Base-by-base conservation (phyloP, 768 basidiomycete genomes). In the Coprinellus aureogranulatus region DNA sequence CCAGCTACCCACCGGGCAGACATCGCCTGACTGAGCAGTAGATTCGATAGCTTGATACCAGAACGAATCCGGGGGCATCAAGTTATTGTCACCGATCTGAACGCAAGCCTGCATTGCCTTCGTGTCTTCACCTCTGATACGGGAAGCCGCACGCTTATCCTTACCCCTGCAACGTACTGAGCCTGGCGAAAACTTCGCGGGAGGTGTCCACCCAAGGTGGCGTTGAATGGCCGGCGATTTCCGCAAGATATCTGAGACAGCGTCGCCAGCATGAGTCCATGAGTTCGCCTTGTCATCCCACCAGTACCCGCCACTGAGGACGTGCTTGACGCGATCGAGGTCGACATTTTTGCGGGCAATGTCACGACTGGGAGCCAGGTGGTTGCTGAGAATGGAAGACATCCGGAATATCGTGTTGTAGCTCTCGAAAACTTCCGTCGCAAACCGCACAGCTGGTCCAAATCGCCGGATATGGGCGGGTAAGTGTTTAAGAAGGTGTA, bases 331-430 rank as follows among this genome's bases (percentile, higher is more conserved):
- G 0, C 53, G 27, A 16, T 77, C 67, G 26, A 68, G 66, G 0
- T 62, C 53, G 0, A 71, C 64, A 5, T 78, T 65, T 12, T 72
- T 59, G 4, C 58, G 34, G 0, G 77, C 76, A 48, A 79, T 75
- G 52, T 76, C 72, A 1, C 73, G 72, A 41, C 79, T 78, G 10
- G 78, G 77, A 0, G 77, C 73, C 16, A 69, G 71, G 30, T 77
- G 78, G 53, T 81, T 81, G 10, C 70, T 73, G 25, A 71, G 62
- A 26, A 80, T 65, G 2, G 73, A 77, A 45, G 75, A 77, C 16
- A 65, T 58, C 0, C 75, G 66, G 49, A 80, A 79, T 8, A 81
- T 63, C 5, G 70, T 70, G 62, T 81, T 80, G 59, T 68, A 81
- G 48, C 66, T 69, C 58, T 80, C 78, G 59, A 70, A 77, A 0